These are phyloP conservation scores for Lactarius sp. DNA, from an alignment of 768 basidiomycete genomes.

Conservation along the genomic window DNA sequence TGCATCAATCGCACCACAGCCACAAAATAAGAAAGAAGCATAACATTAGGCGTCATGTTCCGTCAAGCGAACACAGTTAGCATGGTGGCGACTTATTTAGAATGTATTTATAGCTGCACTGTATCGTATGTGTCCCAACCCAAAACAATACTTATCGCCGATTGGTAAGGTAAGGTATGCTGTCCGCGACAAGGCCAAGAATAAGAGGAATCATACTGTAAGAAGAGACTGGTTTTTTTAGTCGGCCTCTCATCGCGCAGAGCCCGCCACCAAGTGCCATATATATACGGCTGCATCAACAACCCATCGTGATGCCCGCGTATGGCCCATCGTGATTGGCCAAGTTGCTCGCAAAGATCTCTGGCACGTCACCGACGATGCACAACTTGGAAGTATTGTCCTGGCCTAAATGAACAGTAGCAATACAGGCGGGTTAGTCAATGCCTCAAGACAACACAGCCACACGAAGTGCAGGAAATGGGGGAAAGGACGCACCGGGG, in stretches of 20 bases:
- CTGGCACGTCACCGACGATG: slow-evolving; percentile 47
- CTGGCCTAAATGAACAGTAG: slow-evolving; percentile 39
- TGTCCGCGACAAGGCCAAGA: no score
- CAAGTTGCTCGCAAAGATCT: slow-evolving; percentile 40
- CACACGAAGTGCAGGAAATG: not conserved
- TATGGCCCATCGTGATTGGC: slow-evolving; percentile 22
- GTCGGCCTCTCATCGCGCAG: not conserved
- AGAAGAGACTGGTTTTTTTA: no score
- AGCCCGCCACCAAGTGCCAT: not conserved
- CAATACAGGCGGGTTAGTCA: not conserved
- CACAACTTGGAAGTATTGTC: slow-evolving; percentile 54
- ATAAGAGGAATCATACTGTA: no score
- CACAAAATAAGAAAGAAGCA: no score
- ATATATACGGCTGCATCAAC: slow-evolving; percentile 5
- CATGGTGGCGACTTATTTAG: no score
- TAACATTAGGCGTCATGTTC: no score
- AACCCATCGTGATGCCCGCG: slow-evolving; percentile 23
- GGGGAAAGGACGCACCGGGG: slow-evolving; percentile 35
- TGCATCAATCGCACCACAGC: no score
- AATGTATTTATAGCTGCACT: no score
- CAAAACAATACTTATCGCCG: no score
- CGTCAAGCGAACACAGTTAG: no score
- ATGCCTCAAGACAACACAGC: not conserved
- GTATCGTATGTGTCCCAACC: no score
- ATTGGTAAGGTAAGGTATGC: no score